These are phyloP conservation scores for Prunus kanzakura DNA, from an alignment of 306 rosid genomes.

Conservation along the genomic window DNA sequence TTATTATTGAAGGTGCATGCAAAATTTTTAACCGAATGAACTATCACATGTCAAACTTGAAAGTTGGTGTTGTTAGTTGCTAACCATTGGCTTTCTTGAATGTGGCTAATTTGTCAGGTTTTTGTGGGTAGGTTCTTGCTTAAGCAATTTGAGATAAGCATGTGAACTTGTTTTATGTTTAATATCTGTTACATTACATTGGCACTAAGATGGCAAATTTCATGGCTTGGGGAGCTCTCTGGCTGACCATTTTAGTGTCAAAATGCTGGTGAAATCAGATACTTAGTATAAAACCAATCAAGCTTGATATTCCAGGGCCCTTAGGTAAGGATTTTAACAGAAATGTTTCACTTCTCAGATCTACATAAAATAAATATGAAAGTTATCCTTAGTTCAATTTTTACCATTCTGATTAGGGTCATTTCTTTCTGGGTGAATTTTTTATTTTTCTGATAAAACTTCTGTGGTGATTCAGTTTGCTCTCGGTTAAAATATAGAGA, in stretches of 20 bases:
- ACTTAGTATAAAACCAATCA: not conserved
- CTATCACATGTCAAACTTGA: not conserved
- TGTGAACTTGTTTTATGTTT: not conserved
- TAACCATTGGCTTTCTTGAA: not conserved
- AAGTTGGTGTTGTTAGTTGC: not conserved
- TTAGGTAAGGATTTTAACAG: too few species aligned
- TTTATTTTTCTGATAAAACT: too few species aligned
- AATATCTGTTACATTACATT: not conserved
- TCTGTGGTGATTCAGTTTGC: not conserved
- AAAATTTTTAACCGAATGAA: not conserved
- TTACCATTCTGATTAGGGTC: not conserved
- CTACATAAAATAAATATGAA: not conserved
- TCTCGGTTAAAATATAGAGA: not conserved
- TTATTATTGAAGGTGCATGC: not conserved
- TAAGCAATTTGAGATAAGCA: not conserved
- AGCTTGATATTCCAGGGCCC: too few species aligned
- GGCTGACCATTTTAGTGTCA: not conserved
- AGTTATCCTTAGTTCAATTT: not conserved
- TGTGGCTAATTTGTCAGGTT: not conserved
- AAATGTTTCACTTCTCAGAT: not conserved
- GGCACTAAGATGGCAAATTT: not conserved
- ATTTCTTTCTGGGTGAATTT: not conserved
- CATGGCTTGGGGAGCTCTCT: not conserved
- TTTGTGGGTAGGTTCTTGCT: not conserved
- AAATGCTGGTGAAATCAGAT: not conserved